These are phyloP conservation scores for Saprolegnia diclina DNA, from an alignment of 352 stramenopile genomes.

Conservation along the genomic window DNA sequence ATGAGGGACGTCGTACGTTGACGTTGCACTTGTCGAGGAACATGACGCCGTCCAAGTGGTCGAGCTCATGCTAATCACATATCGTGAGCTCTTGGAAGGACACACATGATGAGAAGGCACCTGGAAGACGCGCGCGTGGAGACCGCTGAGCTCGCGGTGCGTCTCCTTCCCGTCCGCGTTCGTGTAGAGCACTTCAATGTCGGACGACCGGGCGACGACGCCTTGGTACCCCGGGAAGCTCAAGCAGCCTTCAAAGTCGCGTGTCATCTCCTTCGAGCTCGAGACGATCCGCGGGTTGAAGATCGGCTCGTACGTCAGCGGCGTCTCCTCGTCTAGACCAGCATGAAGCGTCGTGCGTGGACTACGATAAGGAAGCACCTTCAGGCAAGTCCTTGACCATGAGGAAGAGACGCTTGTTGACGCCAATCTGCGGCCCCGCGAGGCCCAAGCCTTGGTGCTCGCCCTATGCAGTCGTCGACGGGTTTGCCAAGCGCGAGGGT, in stretches of 20 bases:
- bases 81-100: too few species aligned
- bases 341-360: conserved; percentile 35
- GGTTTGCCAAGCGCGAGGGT: neutral
- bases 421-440: conserved; percentile 62
- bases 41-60: conserved; percentile 28
- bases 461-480: conserved; percentile 33
- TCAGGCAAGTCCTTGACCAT: conserved; percentile 59
- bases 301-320: conserved; percentile 53
- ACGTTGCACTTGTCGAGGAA: conserved; percentile 25
- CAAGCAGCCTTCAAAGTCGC: conserved; percentile 82
- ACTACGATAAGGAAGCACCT: conserved; percentile 32
- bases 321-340: conserved; percentile 33
- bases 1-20: neutral
- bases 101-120: neutral
- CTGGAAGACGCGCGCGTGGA: conserved; percentile 50
- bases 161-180: conserved; percentile 44
- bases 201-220: conserved; percentile 50
- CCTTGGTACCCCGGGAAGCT: conserved; percentile 77
- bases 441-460: conserved; percentile 66
- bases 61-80: conserved; percentile 17
- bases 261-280: conserved; percentile 43
- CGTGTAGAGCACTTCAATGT: conserved; percentile 64
- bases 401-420: conserved; percentile 77
- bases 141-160: conserved; percentile 57
- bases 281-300: conserved; percentile 70